Percentiles rank a stretch among this genome's conserved stretches.
These are phyloP conservation scores for Beauveria rudraprayagi DNA, from an alignment of 2,329 filamentous ascomycete species.

Conservation along the genomic window DNA sequence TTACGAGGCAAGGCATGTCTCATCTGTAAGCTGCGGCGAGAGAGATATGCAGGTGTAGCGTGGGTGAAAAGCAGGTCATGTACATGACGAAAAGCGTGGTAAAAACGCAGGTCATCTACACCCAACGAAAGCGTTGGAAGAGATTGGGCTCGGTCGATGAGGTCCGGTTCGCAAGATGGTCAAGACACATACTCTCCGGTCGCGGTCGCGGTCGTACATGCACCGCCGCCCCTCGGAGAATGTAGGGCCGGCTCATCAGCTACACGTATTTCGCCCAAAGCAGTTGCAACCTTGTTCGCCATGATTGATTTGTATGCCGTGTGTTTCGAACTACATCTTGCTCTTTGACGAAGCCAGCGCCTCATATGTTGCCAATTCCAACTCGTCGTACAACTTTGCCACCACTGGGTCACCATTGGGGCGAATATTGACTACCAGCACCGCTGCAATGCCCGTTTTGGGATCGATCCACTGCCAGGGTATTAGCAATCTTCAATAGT, in stretches of 20 bases:
- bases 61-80: too few relatives aligned
- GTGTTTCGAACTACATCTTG: background rate
- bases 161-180: too few relatives aligned
- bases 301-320: background rate
- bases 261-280: background rate
- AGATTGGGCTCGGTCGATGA: too few relatives aligned
- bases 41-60: too few relatives aligned
- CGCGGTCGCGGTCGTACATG: background rate
- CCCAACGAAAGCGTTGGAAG: too few relatives aligned
- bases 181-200: background rate
- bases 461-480: constrained; percentile 28
- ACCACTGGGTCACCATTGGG: constrained; percentile 31
- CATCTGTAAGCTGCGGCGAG: too few relatives aligned
- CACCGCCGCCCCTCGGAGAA: background rate
- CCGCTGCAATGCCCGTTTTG: constrained; percentile 31
- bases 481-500: background rate
- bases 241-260: background rate
- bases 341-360: background rate
- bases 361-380: constrained; percentile 32
- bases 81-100: too few relatives aligned
- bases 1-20: too few relatives aligned
- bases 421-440: constrained; percentile 30
- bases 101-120: too few relatives aligned
- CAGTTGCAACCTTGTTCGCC: background rate
- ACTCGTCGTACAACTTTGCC: constrained; percentile 28